Evolutionary conservation across 2,329 filamentous ascomycete species (phyloP).

Genomic region (Alternaria sp.): DNA sequence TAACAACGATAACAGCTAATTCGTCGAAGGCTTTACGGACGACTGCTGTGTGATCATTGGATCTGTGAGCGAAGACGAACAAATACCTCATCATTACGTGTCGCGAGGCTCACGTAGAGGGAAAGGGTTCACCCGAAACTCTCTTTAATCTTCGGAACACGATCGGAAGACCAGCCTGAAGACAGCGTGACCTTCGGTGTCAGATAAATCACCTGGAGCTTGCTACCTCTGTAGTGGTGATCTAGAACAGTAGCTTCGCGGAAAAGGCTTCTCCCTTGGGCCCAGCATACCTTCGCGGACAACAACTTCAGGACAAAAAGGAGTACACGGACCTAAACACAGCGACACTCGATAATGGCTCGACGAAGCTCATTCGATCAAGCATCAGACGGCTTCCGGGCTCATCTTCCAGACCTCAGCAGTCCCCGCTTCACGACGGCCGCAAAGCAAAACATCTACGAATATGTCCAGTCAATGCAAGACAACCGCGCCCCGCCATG

Average conservation of each 20-base stretch:
- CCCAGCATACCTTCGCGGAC: not conserved
- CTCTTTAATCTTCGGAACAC: not conserved
- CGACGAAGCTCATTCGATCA: slow-evolving; percentile 33
- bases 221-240: not conserved
- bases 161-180: not conserved
- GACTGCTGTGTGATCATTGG: not conserved
- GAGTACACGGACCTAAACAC: not conserved
- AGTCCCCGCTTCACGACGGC: slow-evolving; percentile 68
- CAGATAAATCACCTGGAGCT: slow-evolving; percentile 7
- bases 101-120: not conserved
- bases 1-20: not conserved
- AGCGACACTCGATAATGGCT: slow-evolving; percentile 12
- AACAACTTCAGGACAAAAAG: not conserved
- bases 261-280: not conserved
- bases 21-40: not conserved
- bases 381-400: slow-evolving; percentile 55
- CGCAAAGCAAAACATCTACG: slow-evolving; percentile 66
- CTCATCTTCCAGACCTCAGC: slow-evolving; percentile 67
- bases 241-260: not conserved
- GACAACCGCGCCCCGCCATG: slow-evolving; percentile 67
- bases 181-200: slow-evolving; percentile 5
- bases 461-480: slow-evolving; percentile 68
- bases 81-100: not conserved
- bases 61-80: not conserved
- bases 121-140: slow-evolving; percentile 18